phyloP scores from a whole-genome alignment of 2,329 filamentous ascomycete genomes.

The Hypoxylon sp. region DNA sequence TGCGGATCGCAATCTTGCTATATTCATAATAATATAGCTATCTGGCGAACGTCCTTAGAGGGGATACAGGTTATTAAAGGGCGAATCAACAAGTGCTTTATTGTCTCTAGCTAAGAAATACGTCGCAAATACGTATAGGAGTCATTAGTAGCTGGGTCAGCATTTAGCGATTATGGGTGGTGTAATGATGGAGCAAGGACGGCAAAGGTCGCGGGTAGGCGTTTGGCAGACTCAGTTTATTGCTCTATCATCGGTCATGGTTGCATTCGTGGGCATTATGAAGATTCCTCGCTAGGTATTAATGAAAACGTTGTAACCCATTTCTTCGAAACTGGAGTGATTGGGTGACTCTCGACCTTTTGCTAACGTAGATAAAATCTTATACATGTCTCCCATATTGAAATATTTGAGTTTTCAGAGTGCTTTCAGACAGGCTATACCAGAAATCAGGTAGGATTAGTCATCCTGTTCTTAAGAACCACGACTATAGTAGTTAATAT shows the following conservation, averaged over 20 bases:
- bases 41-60: constrained; percentile 1
- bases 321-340: background rate
- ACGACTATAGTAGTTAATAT: background rate
- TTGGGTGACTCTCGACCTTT: background rate
- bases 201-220: constrained; percentile 23
- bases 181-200: constrained; percentile 9
- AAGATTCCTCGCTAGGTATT: constrained; percentile 23
- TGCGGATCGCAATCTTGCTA: too few relatives aligned
- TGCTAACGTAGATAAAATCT: background rate
- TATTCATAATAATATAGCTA: background rate
- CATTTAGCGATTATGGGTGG: constrained; percentile 11
- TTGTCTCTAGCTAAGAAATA: background rate
- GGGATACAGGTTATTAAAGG: constrained; percentile 11
- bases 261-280: constrained; percentile 31
- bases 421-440: background rate
- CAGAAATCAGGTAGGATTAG: background rate
- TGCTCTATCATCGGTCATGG: constrained; percentile 36
- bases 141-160: constrained; percentile 17
- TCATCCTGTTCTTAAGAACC: background rate
- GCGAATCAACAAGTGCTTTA: constrained; percentile 12
- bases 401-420: background rate
- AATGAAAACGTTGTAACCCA: constrained; percentile 34
- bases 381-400: background rate
- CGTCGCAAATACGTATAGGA: constrained; percentile 7
- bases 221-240: constrained; percentile 29